Percentiles rank a stretch among this genome's conserved stretches.
These are phyloP conservation scores for Ormosia semicastrata DNA, from an alignment of 306 rosid genomes.

Conservation along the genomic window DNA sequence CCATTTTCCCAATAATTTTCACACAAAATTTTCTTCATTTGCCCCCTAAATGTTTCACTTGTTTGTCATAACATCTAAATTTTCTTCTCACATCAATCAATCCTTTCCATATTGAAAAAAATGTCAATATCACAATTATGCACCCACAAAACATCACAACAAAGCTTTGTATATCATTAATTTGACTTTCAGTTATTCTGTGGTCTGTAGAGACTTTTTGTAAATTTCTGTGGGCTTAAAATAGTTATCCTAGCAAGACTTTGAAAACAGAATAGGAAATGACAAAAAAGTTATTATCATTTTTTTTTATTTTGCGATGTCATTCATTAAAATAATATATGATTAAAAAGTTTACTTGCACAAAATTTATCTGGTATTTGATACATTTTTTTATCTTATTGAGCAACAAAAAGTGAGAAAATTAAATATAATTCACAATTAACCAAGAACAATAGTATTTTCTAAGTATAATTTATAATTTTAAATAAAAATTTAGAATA, in stretches of 20 bases:
- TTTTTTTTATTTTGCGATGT: too few relatives aligned
- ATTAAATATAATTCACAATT: too few relatives aligned
- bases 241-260: neutral
- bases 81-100: neutral
- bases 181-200: neutral
- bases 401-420: too few relatives aligned
- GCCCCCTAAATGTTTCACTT: neutral
- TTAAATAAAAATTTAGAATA: neutral
- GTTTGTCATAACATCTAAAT: neutral
- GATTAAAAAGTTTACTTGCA: neutral
- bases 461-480: neutral
- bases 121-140: neutral
- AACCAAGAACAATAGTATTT: too few relatives aligned
- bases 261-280: neutral
- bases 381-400: too few relatives aligned
- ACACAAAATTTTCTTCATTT: too few relatives aligned
- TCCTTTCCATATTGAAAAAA: neutral
- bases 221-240: neutral
- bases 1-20: neutral
- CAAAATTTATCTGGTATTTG: too few relatives aligned
- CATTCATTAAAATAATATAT: neutral
- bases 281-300: neutral
- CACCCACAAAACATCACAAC: neutral
- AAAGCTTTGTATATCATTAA: neutral
- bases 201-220: neutral